Evolutionary conservation across 306 rosid genomes (phyloP), one percentile per base, ranked within the genome.

Genomic region (Cicer bijugum): DNA sequence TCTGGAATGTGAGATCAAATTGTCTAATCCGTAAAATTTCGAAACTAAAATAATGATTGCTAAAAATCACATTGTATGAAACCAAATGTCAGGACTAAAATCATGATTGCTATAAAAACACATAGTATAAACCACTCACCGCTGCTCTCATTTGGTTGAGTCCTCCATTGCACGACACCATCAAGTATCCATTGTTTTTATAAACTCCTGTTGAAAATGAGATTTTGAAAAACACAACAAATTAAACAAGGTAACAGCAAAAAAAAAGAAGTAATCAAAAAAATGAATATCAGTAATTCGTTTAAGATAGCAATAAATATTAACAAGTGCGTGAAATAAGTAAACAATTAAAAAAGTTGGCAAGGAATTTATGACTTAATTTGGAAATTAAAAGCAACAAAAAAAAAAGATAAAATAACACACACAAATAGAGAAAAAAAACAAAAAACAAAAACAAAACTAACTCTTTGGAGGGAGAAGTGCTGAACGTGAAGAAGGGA

Each of bases 61-160:
- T 58, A 28, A 58, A 28, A 33, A 33, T 0, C 11, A 59, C 43
- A 59, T 59, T 33, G 66, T 0, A 10, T 12, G 4, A 40, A 40
- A 40, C 33, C 33, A 12, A 57, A 33, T 59, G 7, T 59, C 42
- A 33, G 0, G 19, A 12, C 44, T 33, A 59, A 35, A 58, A 10
- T 12, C 17, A 6, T 1, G 2, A 12, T 35, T 28, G 12, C 43
- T 58, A 33, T 28, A 19, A 44, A 17, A 66, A 40, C 19, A 44
- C 19, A 59, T 0, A 0, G 8, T 33, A 44, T 12, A 6, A 65
- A 71, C 69, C 66, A 87, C 97, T 85, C 72, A 94, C 99, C 84
- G 99, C 99, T 8, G 99, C 91, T 86, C 99, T 86, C 99, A 94
- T 94, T 80, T 94, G 99, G 80, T 94, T 94, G 51, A 94, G 87